Conservation (phyloP, 306 rosid genomes). For the Sindora glabra region DNA sequence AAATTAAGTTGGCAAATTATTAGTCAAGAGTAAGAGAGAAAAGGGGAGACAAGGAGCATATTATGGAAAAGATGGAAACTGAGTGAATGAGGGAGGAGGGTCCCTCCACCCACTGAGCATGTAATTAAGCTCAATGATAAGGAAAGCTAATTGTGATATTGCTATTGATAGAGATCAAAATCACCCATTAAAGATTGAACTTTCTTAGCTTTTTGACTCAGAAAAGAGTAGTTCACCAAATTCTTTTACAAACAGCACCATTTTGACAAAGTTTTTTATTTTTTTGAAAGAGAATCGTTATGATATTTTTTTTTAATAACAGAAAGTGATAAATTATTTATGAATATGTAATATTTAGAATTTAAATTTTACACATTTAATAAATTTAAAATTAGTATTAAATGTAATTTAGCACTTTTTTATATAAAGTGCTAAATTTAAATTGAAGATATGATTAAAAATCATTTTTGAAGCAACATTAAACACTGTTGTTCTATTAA, state of each 20-base stretch:
- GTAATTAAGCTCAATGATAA: conserved; percentile 28
- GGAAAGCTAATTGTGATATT: conserved; percentile 30
- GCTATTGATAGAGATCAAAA: conserved; percentile 13
- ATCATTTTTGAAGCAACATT: too few species aligned
- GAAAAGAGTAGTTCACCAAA: conserved; percentile 30
- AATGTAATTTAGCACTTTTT: too few species aligned
- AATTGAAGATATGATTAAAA: too few species aligned
- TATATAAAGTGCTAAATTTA: too few species aligned
- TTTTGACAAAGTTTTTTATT: neutral
- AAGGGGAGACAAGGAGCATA: conserved; percentile 61
- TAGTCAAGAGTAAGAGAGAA: conserved; percentile 35
- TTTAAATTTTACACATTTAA: too few species aligned
- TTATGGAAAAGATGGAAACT: conserved; percentile 44
- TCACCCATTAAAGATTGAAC: conserved; percentile 13
- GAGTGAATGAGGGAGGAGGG: conserved; percentile 30
- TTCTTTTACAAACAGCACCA: neutral
- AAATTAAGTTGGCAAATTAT: conserved; percentile 25
- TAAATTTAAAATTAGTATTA: too few species aligned
- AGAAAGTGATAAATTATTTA: too few species aligned
- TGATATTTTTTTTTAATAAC: too few species aligned
- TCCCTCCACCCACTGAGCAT: conserved; percentile 62
- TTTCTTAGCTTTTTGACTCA: conserved; percentile 35
- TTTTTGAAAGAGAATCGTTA: too few species aligned
- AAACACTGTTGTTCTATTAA: too few species aligned
- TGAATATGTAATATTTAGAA: too few species aligned